Evolutionary conservation across 306 rosid species (phyloP).

Genomic region (Biancaea sappan): DNA sequence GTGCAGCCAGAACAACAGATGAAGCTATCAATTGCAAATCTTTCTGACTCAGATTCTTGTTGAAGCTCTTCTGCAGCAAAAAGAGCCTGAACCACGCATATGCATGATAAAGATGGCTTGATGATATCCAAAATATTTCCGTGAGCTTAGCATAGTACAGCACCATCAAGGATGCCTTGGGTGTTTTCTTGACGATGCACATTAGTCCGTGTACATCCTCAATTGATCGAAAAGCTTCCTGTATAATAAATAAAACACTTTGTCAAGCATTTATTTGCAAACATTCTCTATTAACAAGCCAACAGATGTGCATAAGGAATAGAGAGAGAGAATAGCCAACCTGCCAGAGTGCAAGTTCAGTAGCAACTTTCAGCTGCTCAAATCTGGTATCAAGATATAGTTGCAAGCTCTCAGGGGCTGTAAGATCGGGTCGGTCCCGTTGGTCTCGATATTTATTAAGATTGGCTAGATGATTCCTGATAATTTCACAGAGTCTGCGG

Average conservation of each 20-base stretch:
- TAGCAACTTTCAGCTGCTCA: constrained; percentile 96
- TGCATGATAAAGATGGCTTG: constrained; percentile 91
- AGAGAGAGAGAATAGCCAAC: constrained; percentile 35
- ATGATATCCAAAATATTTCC: constrained; percentile 86
- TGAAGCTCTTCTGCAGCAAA: constrained; percentile 82
- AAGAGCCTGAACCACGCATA: constrained; percentile 98
- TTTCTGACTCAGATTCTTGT: constrained; percentile 93
- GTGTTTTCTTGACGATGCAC: constrained; percentile 97
- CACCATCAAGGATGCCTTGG: constrained; percentile 93
- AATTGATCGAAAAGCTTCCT: constrained; percentile 97
- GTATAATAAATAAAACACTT: constrained; percentile 30
- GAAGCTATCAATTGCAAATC: constrained; percentile 96
- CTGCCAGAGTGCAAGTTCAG: constrained; percentile 98
- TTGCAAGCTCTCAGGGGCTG: constrained; percentile 92
- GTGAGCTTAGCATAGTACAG: constrained; percentile 93
- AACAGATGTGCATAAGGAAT: not conserved
- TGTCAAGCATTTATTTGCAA: not conserved
- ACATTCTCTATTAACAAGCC: not conserved
- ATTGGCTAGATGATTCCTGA: constrained; percentile 85
- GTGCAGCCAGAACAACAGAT: constrained; percentile 96
- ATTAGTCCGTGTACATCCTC: constrained; percentile 96
- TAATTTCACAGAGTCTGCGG: constrained; percentile 91
- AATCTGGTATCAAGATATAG: constrained; percentile 92
- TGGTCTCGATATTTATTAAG: constrained; percentile 94
- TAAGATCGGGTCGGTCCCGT: constrained; percentile 88